Conservation (phyloP, 176 grass and related monocot genomes). For the Triticum dicoccoides region DNA sequence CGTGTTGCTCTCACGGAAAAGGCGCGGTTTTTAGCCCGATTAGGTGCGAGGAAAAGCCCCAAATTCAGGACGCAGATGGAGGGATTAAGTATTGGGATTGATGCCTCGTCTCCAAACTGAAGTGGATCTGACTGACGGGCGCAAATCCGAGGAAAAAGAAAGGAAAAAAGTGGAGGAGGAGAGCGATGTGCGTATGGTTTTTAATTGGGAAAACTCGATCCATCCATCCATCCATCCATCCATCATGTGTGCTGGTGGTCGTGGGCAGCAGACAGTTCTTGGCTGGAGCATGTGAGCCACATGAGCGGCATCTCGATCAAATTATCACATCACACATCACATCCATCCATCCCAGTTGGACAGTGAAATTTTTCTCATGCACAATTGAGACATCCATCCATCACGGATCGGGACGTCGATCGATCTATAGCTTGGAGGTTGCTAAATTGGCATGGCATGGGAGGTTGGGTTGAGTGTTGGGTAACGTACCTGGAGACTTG, state of each 20-base stretch:
- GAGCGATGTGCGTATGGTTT: slow-evolving; percentile 57
- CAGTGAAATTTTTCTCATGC: slow-evolving; percentile 20
- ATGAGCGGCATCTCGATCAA: not conserved
- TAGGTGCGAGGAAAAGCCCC: not conserved
- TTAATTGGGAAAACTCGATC: slow-evolving; percentile 24
- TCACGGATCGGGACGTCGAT: not conserved
- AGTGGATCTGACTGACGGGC: slow-evolving; percentile 39
- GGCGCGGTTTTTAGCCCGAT: not conserved
- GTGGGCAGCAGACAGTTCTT: not conserved
- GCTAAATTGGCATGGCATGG: not conserved
- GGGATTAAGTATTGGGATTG: slow-evolving; percentile 21
- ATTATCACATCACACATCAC: slow-evolving; percentile 3
- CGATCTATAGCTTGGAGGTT: not conserved
- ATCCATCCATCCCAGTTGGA: not conserved
- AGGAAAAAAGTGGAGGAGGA: slow-evolving; percentile 18
- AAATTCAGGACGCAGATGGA: not conserved
- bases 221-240: not conserved
- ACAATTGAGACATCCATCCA: not conserved
- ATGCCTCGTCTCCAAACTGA: not conserved
- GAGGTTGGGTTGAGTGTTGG: not conserved
- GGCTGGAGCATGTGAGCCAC: not conserved
- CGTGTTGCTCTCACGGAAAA: slow-evolving; percentile 23
- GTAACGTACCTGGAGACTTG: slow-evolving; percentile 69
- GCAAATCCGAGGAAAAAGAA: not conserved
- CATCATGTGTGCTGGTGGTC: not conserved